These are phyloP conservation scores for sunflower (Helianthus annuus) DNA, from an alignment of 129 eudicot species.

Conservation along the genomic window HanXRQr2.0-SUNRISE NC_035435.2:161419428-161419927, in stretches of 20 bases:
- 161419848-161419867: constrained; percentile 21
- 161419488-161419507: too few species aligned
- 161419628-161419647: constrained; percentile 26
- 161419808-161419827: constrained; percentile 35
- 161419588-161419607: not conserved
- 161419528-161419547: too few species aligned
- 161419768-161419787: constrained; percentile 17
- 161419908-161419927: constrained; percentile 1
- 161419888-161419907: constrained; percentile 14
- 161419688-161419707: constrained; percentile 17
- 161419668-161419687: not conserved
- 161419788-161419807: constrained; percentile 32
- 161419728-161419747: not conserved
- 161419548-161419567: too few species aligned
- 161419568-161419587: too few species aligned
- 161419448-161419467: not conserved
- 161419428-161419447: not conserved
- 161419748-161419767: constrained; percentile 12
- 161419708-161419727: constrained; percentile 24
- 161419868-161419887: constrained; percentile 18
- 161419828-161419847: constrained; percentile 8
- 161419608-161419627: constrained; percentile 28
- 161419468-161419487: not conserved
- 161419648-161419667: constrained; percentile 17
- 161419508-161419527: too few species aligned